Evolutionary conservation across 2,329 filamentous ascomycete genomes (phyloP), one percentile per base, ranked within the genome.

Genomic region (Phaeomoniella chlamydospora): DNA sequence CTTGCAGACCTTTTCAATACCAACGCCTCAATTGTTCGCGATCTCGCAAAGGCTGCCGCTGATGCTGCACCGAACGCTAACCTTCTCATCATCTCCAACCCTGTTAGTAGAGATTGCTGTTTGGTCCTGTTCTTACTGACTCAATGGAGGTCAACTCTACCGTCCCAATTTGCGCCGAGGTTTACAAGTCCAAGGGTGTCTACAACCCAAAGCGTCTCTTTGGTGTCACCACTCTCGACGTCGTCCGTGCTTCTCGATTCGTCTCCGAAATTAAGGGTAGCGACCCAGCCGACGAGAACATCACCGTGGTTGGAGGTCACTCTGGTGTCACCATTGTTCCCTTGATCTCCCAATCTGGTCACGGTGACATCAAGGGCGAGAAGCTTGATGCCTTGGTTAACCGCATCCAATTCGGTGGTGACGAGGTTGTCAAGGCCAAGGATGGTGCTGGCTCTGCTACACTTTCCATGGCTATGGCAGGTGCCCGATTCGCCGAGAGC

Each of bases 121-220:
- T 18, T 19, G 15, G 10, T 33, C 10, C 10, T 15, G 31, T 9
- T 35, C 29, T 13, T 34, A 19, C 29, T 43, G 29, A 44, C 35
- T 13, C 34, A 15, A 14, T 15, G 11, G 37, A 74, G 70, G 74
- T 98, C 70, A 98, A 98, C 85, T 94, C 86, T 53, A 98, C 90
- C 57, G 90, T 98, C 55, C 90, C 90, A 61, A 98, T 98, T 68
- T 80, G 79, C 59, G 80, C 85, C 59, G 90, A 96, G 76, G 78
- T 96, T 60, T 93, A 87, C 83, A 96, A 96, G 80, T 68, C 74
- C 61, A 73, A 69, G 53, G 86, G 86, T 50, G 88, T 96, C 70
- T 98, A 94, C 80, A 88, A 98, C 78, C 87, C 90, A 64, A 92
- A 92, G 80, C 84, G 83, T 57, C 84, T 98, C 53, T 98, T 98